Percentiles rank a stretch among this genome's conserved stretches.
Conservation (phyloP, 345 rosid species). For the Sonneratia caseolaris region DNA sequence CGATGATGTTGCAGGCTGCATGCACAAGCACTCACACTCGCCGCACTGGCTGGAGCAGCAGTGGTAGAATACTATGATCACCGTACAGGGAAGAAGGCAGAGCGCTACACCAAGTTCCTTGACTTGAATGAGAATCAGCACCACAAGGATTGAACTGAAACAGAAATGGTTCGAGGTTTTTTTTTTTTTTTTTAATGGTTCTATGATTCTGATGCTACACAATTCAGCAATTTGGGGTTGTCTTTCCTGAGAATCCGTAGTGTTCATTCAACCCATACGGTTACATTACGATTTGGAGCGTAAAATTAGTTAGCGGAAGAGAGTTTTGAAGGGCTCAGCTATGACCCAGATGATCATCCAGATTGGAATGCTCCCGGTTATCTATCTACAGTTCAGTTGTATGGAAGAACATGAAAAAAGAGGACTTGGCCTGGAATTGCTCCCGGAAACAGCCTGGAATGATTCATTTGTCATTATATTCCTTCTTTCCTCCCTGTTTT, state of each 20-base stretch:
- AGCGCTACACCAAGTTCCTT: slow-evolving; percentile 41
- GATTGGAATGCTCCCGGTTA: background rate
- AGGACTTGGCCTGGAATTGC: too few relatives aligned
- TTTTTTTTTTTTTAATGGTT: background rate
- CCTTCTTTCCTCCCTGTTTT: too few relatives aligned
- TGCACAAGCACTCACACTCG: slow-evolving; percentile 84
- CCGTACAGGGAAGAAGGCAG: slow-evolving; percentile 34
- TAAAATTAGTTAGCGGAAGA: background rate
- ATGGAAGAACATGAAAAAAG: too few relatives aligned
- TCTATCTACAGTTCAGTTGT: background rate
- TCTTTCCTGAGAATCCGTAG: background rate
- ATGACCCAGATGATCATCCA: background rate
- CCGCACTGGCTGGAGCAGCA: slow-evolving; percentile 93
- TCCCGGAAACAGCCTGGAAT: too few relatives aligned
- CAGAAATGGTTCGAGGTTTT: background rate
- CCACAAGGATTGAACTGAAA: slow-evolving; percentile 27
- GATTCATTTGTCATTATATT: too few relatives aligned
- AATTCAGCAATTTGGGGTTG: background rate
- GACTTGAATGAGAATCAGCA: slow-evolving; percentile 27
- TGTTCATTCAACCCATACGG: background rate
- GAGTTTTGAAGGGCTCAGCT: background rate
- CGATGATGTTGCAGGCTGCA: slow-evolving; percentile 43
- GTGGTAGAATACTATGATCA: slow-evolving; percentile 87
- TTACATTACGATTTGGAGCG: background rate
- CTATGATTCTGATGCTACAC: background rate